Conservation (phyloP, 768 basidiomycete species). For the Hericium erinaceus region DNA sequence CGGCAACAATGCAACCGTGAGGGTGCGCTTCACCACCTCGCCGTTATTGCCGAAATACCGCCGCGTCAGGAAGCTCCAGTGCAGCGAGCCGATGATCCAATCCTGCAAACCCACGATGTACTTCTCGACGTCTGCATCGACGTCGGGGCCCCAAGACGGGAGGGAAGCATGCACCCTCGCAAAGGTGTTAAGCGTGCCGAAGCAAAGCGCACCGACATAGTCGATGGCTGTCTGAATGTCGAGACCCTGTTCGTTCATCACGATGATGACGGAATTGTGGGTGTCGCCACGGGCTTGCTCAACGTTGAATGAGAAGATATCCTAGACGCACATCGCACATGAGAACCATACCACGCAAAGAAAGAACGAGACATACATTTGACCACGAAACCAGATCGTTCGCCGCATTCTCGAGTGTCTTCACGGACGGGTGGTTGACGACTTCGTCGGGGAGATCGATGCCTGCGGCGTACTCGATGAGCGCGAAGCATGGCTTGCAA, state of each 20-base stretch:
- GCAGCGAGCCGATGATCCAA: slow-evolving; percentile 70
- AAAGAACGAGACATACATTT: slow-evolving; percentile 46
- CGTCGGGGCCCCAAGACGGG: slow-evolving; percentile 62
- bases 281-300: slow-evolving; percentile 77
- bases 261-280: slow-evolving; percentile 77
- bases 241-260: slow-evolving; percentile 64
- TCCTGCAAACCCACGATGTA: slow-evolving; percentile 66
- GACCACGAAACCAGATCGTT: slow-evolving; percentile 85
- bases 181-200: slow-evolving; percentile 64
- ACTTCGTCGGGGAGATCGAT: slow-evolving; percentile 75
- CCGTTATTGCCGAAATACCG: slow-evolving; percentile 64
- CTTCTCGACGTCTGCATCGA: slow-evolving; percentile 52
- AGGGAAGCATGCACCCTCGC: slow-evolving; percentile 32
- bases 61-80: slow-evolving; percentile 71
- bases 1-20: slow-evolving; percentile 49
- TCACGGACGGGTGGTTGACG: slow-evolving; percentile 67
- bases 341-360: slow-evolving; percentile 11
- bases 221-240: slow-evolving; percentile 67
- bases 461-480: slow-evolving; percentile 76
- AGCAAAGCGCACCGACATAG: slow-evolving; percentile 69
- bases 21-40: slow-evolving; percentile 41
- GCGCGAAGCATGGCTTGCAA: slow-evolving; percentile 73
- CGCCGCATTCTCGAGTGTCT: slow-evolving; percentile 59
- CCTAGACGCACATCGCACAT: slow-evolving; percentile 32
- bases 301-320: slow-evolving; percentile 80